Base-by-base conservation (phyloP, 2,329 filamentous ascomycete genomes). In the Ophiostoma montium region DNA sequence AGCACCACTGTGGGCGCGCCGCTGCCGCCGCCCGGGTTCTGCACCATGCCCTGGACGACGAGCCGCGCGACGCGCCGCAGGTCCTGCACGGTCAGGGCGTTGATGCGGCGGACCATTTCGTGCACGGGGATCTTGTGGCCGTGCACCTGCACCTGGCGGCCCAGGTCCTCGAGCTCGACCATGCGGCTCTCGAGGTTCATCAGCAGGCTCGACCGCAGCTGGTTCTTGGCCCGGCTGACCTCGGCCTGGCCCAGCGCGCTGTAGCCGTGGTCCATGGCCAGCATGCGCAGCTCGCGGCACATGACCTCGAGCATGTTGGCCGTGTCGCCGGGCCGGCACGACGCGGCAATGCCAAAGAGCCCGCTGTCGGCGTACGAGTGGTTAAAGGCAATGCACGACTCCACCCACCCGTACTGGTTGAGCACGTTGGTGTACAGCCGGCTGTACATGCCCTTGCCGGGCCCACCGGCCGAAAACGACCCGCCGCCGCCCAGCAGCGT, bases 361-460 rank as follows among this genome's bases (percentile, higher is more conserved):
- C 92, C 92, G 7, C 84, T 89, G 65, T 98, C 92, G 0, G 86
- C 92, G 74, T 98, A 98, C 43, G 85, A 86, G 72, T 96, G 89
- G 72, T 96, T 96, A 72, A 96, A 96, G 30, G 90, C 84, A 47
- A 94, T 75, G 68, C 92, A 96, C 53, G 81, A 89, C 68, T 98
- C 92, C 23, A 98, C 87, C 90, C 90, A 98, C 57, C 85, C 87
- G 68, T 95, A 82, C 67, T 96, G 89, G 70, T 98, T 98, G 47
- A 98, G 77, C 0, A 96, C 90, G 63, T 95, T 95, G 55, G 89
- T 96, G 72, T 95, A 98, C 9, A 98, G 78, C 12, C 92, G 84
- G 35, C 86, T 94, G 72, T 96, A 96, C 92, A 98, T 98, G 64
- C 92, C 92, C 71, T 98, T 98, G 48, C 92, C 92, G 5, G 92